Evolutionary conservation across 176 grass and related monocot species (phyloP).

Genomic region (Metroxylon sagu): DNA sequence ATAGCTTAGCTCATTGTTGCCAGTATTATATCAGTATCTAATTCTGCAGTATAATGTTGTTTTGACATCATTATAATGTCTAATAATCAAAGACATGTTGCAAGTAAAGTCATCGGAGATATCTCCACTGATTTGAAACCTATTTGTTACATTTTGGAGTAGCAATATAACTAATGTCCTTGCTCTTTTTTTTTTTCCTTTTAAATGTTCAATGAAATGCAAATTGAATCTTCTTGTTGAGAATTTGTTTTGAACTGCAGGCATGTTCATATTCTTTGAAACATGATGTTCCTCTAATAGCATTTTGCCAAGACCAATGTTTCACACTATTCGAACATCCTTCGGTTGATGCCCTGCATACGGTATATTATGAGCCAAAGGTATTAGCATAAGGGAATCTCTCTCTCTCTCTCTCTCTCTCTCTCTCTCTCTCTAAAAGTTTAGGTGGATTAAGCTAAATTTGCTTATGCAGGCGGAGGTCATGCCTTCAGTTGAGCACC

Average conservation of each 20-base stretch:
- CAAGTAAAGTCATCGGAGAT: too few species aligned
- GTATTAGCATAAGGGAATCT: constrained; percentile 25
- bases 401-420: neutral
- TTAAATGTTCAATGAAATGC: too few species aligned
- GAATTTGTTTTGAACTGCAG: constrained; percentile 23
- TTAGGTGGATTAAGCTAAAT: constrained; percentile 20
- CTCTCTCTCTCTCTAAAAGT: constrained; percentile 11
- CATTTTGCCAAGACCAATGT: constrained; percentile 83
- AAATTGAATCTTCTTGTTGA: too few species aligned
- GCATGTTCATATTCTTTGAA: constrained; percentile 75
- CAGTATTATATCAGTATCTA: too few species aligned
- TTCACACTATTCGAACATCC: constrained; percentile 85
- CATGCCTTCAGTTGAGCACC: constrained; percentile 58
- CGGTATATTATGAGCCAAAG: constrained; percentile 85
- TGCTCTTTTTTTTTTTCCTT: too few species aligned
- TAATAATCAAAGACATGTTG: too few species aligned
- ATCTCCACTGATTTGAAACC: too few species aligned
- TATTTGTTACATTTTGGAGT: too few species aligned
- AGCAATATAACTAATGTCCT: too few species aligned
- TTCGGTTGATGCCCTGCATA: constrained; percentile 79
- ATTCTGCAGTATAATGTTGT: too few species aligned
- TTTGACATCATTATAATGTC: too few species aligned
- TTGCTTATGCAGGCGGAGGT: constrained; percentile 67
- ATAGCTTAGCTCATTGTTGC: too few species aligned
- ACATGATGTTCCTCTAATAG: constrained; percentile 78